Percentiles rank a stretch among this genome's conserved stretches.
Conservation (phyloP, 768 basidiomycete genomes). For the Lactarius tabidus region DNA sequence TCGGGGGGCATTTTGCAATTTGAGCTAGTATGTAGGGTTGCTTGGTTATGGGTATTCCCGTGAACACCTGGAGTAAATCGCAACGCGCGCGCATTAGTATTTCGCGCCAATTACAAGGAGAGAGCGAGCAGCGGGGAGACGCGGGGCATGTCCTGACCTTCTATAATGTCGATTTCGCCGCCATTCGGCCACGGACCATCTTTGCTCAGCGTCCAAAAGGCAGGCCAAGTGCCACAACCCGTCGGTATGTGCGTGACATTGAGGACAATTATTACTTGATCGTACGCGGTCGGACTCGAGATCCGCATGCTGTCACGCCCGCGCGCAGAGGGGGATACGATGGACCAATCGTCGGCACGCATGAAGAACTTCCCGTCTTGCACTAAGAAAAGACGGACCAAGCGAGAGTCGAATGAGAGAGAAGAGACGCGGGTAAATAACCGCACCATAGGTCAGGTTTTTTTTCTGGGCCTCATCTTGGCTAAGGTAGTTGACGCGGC, state of each 20-base stretch:
- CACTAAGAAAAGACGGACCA: constrained; percentile 29
- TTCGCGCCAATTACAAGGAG: neutral
- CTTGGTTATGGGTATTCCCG: constrained; percentile 40
- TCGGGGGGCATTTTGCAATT: constrained; percentile 43
- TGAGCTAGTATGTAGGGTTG: constrained; percentile 52
- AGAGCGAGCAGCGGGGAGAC: neutral
- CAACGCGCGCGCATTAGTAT: neutral
- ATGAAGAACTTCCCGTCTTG: constrained; percentile 48
- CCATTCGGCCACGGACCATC: constrained; percentile 54
- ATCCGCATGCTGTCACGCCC: constrained; percentile 61
- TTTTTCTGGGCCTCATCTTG: constrained; percentile 37
- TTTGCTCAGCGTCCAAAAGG: constrained; percentile 54
- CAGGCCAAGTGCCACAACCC: constrained; percentile 61
- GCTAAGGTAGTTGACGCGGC: constrained; percentile 58
- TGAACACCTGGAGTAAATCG: constrained; percentile 44
- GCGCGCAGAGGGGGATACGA: constrained; percentile 36
- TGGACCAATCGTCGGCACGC: constrained; percentile 46
- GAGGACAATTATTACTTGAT: constrained; percentile 46
- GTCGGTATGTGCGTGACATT: constrained; percentile 58
- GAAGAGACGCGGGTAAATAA: neutral
- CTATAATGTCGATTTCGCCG: constrained; percentile 62
- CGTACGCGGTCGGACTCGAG: constrained; percentile 41
- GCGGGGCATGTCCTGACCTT: constrained; percentile 36
- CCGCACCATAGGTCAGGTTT: constrained; percentile 47
- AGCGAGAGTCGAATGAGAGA: neutral